Base-by-base conservation (phyloP, 2,329 filamentous ascomycete genomes). In the Parafenestella ontariensis region DNA sequence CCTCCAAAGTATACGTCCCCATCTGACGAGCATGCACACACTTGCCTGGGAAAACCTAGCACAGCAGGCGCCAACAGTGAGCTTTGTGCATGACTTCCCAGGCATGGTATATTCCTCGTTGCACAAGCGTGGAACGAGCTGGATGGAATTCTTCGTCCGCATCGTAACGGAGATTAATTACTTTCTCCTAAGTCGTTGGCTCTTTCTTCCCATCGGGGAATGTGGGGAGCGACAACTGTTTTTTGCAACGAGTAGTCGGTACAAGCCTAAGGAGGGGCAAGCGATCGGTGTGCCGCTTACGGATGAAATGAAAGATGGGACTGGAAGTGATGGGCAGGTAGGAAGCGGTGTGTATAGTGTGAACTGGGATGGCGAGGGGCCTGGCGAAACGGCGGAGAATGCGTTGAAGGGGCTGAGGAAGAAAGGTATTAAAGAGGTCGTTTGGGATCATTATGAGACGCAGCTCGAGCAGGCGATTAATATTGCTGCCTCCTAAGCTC, bases 171-270 rank as follows among this genome's bases (percentile, higher is more conserved):
- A 29, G 20, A 20, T 61, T 13, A 18, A 64, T 5, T 17, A 66
- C 29, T 59, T 52, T 42, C 58, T 64, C 1, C 52, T 62, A 15
- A 45, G 45, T n/a, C 33, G 29, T 4, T 54, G 39, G 51, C 7
- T 54, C 2, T 58, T 58, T 26, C 61, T 72, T 17, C 41, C 40
- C 3, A 37, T 64, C 20, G 49, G 54, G 46, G 70, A 72, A 49
- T 65, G 61, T 49, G 71, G 70, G 5, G 70, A 72, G 58, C 54
- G 70, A 23, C 68, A 72, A 60, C 40, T 72, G 18, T 73, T 58
- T 46, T 56, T 61, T 11, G 49, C 65, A n/a, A 72, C 70, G 17
- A 67, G 58, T 28, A 49, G 53, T 20, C 42, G 44, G 20, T 72
- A 61, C 49, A 58, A 55, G 17, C 56, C 68, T 4, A 46, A 34